Base-by-base conservation (phyloP, 2,329 filamentous ascomycete genomes). In the Cyphellophora attinorum region DNA sequence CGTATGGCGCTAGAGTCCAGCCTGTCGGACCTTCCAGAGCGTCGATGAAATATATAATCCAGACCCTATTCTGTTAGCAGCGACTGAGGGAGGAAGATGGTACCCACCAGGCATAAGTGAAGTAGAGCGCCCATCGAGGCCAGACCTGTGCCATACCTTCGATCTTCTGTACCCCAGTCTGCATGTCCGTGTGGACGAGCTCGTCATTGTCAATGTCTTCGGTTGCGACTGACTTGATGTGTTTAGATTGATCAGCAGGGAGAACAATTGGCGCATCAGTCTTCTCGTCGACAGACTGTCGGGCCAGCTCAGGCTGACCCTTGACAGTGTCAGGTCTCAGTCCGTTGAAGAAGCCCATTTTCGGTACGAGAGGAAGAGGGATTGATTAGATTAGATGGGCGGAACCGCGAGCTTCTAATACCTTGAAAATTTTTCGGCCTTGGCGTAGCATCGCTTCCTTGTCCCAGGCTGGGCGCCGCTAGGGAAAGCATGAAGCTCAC, bases 1-100 rank as follows among this genome's bases (percentile, higher is more conserved):
- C 64, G 45, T 63, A 71, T 8, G 65, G 62, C 4, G 52, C 57
- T 28, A 72, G 45, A 31, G 57, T 54, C 34, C 48, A 44, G 12
- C 59, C 48, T 27, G 57, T 54, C 11, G 45, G 49, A 14, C 50
- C 46, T 36, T 57, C 50, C 19, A 62, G 45, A 3, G 56, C 47
- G 33, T 55, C 46, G 34, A 59, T 46, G 29, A 60, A 56, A 38
- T 56, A 52, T 38, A 61, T 51, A 14, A 60, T 30, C 52, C 54
- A 62, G 39, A 64, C 60, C 8, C 50, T 52, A 34, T 12, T 10
- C n/a, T n/a, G n/a, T n/a, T n/a, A n/a, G n/a, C n/a, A n/a, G n/a
- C n/a, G n/a, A n/a, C n/a, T n/a, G n/a, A n/a, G n/a, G n/a, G n/a
- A n/a, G n/a, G n/a, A n/a, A n/a, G n/a, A n/a, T n/a, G n/a, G n/a